Conservation (phyloP, 208 protist species). For the Crithidia fasciculata region DNA sequence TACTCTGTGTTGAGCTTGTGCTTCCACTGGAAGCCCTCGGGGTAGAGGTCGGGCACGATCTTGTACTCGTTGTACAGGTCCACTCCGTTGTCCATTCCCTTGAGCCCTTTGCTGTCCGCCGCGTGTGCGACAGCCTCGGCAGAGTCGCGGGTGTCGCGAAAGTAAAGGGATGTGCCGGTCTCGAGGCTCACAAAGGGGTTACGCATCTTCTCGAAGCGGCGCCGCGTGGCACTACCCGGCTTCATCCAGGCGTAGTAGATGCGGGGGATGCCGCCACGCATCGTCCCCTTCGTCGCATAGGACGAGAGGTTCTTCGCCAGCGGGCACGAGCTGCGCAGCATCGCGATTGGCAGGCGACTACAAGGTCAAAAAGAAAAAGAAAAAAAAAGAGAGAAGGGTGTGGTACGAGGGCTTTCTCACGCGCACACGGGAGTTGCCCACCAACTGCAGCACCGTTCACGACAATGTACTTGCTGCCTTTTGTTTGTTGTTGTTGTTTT, state of each 20-base stretch:
- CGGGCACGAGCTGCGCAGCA: slow-evolving; percentile 55
- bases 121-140: slow-evolving; percentile 87
- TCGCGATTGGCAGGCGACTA: slow-evolving; percentile 12
- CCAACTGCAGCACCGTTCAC: too few species aligned
- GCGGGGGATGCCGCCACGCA: slow-evolving; percentile 91
- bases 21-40: slow-evolving; percentile 93
- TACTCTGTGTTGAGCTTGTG: slow-evolving; percentile 94
- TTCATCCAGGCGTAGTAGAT: slow-evolving; percentile 95
- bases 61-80: slow-evolving; percentile 94
- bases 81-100: slow-evolving; percentile 92
- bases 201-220: slow-evolving; percentile 94
- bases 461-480: too few species aligned
- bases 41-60: slow-evolving; percentile 93
- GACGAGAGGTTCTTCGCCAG: slow-evolving; percentile 85
- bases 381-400: not conserved
- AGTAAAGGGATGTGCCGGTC: slow-evolving; percentile 92
- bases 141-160: slow-evolving; percentile 89
- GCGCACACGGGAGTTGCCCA: not conserved
- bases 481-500: too few species aligned
- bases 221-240: slow-evolving; percentile 88
- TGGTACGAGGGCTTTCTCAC: not conserved
- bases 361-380: not conserved
- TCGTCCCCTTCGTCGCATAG: slow-evolving; percentile 88
- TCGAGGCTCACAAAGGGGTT: slow-evolving; percentile 94
- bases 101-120: slow-evolving; percentile 89